Evolutionary conservation across 495 filamentous ascomycete genomes (phyloP).

Genomic region (Penicillium salamii): DNA sequence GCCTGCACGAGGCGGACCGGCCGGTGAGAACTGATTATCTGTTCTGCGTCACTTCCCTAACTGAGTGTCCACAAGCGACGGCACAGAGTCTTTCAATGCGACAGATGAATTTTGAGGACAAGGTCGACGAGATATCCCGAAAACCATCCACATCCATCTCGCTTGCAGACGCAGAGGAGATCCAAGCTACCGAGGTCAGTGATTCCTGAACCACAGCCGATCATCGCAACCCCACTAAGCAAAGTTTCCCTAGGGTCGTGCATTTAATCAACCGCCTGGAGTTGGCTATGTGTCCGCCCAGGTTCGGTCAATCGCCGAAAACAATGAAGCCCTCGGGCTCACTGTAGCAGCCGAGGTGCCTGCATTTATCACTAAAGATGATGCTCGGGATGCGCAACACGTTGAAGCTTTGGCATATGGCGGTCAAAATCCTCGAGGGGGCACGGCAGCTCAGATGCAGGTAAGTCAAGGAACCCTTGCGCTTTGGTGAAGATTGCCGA

Average conservation of each 20-base stretch:
- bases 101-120: conserved; percentile 39
- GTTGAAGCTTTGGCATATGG: conserved; percentile 31
- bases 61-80: conserved; percentile 22
- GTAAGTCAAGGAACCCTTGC: conserved; percentile 16
- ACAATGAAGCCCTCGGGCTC: conserved; percentile 30
- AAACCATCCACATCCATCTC: conserved; percentile 35
- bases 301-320: conserved; percentile 35
- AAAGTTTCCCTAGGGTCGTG: conserved; percentile 24
- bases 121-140: conserved; percentile 29
- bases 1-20: conserved; percentile 56
- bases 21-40: conserved; percentile 29
- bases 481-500: conserved; percentile 4
- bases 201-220: neutral
- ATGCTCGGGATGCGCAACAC: conserved; percentile 33
- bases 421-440: conserved; percentile 26
- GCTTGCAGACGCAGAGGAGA: conserved; percentile 30
- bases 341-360: conserved; percentile 20
- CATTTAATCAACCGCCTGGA: conserved; percentile 34
- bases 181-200: conserved; percentile 32
- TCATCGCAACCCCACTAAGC: neutral
- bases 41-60: neutral
- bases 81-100: conserved; percentile 35
- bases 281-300: conserved; percentile 31
- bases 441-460: conserved; percentile 35
- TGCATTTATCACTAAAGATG: conserved; percentile 34